A percentile compares a stretch with the other conserved stretches of the same genome.
phyloP scores from a whole-genome alignment of 129 eudicot genomes.

The Apium graveolens region DNA sequence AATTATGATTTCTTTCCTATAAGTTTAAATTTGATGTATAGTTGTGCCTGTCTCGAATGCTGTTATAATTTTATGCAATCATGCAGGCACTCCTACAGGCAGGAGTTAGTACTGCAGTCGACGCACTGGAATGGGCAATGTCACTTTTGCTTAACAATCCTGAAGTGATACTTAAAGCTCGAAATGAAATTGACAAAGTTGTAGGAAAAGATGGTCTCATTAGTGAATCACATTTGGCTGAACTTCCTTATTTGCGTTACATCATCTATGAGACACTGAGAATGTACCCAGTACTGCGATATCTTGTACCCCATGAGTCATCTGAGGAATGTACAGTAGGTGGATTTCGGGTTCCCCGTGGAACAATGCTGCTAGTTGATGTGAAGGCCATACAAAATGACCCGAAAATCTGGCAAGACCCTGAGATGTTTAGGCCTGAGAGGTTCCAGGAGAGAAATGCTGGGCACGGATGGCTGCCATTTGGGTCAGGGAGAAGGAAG shows the following conservation, averaged over 20 bases:
- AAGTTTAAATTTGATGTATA: background rate
- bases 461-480: constrained; percentile 33
- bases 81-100: constrained; percentile 30
- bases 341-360: constrained; percentile 20
- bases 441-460: constrained; percentile 24
- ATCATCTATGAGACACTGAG: constrained; percentile 22
- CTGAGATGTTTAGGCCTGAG: constrained; percentile 24
- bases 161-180: constrained; percentile 23
- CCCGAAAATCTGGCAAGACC: constrained; percentile 31
- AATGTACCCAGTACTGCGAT: constrained; percentile 19
- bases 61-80: background rate
- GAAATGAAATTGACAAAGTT: constrained; percentile 12
- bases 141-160: constrained; percentile 31
- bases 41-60: no score
- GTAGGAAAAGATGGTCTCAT: constrained; percentile 21
- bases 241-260: constrained; percentile 32
- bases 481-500: constrained; percentile 44
- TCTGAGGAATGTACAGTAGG: constrained; percentile 21
- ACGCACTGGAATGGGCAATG: constrained; percentile 40
- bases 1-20: background rate
- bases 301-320: constrained; percentile 15
- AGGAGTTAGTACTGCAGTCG: constrained; percentile 27
- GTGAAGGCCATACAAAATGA: constrained; percentile 39
- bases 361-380: constrained; percentile 34
- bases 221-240: constrained; percentile 15